Percentiles rank a stretch among this genome's conserved stretches.
phyloP scores from a whole-genome alignment of 177 flowering plant species.

The Vitis hybrid region DNA sequence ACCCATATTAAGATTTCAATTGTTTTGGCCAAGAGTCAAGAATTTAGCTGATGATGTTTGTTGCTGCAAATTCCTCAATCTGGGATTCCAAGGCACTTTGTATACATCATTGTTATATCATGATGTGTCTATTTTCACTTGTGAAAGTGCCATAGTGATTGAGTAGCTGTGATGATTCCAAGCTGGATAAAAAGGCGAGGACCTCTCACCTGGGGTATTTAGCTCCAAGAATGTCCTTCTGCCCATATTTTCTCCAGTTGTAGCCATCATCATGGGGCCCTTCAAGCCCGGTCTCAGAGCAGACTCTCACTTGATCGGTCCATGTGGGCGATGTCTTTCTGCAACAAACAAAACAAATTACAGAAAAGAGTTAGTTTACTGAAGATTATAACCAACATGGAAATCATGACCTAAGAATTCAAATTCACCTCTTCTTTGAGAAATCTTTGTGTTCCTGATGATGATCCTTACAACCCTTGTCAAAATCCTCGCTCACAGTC shows the following conservation, averaged over 20 bases:
- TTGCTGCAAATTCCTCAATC: too few relatives aligned
- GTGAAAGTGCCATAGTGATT: too few relatives aligned
- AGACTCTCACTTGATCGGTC: constrained; percentile 63
- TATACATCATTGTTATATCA: too few relatives aligned
- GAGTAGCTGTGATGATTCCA: too few relatives aligned
- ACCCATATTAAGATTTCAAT: not conserved
- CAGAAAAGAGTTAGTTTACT: not conserved
- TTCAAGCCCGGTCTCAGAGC: constrained; percentile 55
- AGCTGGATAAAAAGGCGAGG: too few relatives aligned
- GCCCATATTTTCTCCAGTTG: constrained; percentile 97
- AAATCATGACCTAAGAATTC: not conserved
- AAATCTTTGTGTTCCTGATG: constrained; percentile 25
- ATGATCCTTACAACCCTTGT: constrained; percentile 28
- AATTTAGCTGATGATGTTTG: too few relatives aligned
- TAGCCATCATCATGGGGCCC: constrained; percentile 80
- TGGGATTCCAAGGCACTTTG: too few relatives aligned
- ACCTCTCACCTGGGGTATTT: constrained; percentile 68
- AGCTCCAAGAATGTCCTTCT: constrained; percentile 88
- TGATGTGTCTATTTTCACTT: too few relatives aligned
- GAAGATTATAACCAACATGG: not conserved
- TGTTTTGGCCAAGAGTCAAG: not conserved
- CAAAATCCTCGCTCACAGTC: constrained; percentile 41
- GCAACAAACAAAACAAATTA: constrained; percentile 15
- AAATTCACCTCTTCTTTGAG: constrained; percentile 68
- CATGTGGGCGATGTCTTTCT: constrained; percentile 72